Evolutionary conservation across 2,329 filamentous ascomycete genomes (phyloP).

Genomic region (Penicillium occitanis): DNA sequence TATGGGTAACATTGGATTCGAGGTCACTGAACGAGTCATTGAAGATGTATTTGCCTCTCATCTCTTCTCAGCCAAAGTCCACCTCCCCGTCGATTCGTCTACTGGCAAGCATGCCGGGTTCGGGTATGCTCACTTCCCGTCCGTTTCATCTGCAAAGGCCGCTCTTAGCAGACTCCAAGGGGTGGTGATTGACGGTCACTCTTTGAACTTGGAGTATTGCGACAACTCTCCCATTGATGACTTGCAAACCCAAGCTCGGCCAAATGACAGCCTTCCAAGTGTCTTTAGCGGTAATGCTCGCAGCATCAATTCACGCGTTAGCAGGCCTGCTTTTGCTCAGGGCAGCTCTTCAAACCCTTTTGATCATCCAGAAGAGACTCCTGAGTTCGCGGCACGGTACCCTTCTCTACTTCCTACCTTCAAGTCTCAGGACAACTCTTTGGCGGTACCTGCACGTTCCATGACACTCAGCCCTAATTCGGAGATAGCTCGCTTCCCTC

Average conservation of each 20-base stretch:
- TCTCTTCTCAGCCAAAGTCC: constrained; percentile 38
- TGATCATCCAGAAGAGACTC: constrained; percentile 34
- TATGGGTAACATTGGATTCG: constrained; percentile 42
- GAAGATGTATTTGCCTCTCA: constrained; percentile 39
- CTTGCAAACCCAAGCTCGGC: constrained; percentile 12
- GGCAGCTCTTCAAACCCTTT: constrained; percentile 17
- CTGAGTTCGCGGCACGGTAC: constrained; percentile 35
- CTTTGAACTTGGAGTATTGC: constrained; percentile 43
- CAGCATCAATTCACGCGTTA: not conserved
- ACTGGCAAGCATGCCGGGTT: constrained; percentile 42
- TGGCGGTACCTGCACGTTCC: constrained; percentile 22
- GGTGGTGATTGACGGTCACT: constrained; percentile 39
- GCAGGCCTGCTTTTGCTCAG: not conserved
- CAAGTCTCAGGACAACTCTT: constrained; percentile 8
- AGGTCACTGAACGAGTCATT: constrained; percentile 39
- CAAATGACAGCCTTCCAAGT: constrained; percentile 11
- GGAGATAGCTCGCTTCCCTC: constrained; percentile 36
- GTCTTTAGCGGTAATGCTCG: constrained; percentile 17
- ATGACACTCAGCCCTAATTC: constrained; percentile 26
- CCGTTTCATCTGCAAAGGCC: constrained; percentile 35
- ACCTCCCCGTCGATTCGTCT: constrained; percentile 35
- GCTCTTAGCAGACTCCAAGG: constrained; percentile 41
- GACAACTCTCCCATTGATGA: constrained; percentile 30
- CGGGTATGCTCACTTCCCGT: constrained; percentile 41
- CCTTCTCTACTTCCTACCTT: constrained; percentile 35